Base-by-base conservation (phyloP, 2,329 filamentous ascomycete species). In the Fusarium humuli region DNA sequence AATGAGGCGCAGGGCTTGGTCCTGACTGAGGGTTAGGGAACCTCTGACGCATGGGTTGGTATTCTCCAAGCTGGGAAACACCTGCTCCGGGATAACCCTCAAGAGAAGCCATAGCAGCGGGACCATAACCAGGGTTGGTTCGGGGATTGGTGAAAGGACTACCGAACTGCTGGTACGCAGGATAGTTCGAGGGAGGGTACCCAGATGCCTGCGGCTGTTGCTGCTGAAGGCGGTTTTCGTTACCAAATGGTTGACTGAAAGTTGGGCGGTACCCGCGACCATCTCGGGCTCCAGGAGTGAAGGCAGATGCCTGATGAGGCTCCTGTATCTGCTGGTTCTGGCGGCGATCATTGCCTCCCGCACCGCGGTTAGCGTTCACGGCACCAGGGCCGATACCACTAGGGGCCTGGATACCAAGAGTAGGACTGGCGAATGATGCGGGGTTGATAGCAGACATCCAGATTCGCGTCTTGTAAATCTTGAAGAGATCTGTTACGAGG, bases 391-490 rank as follows among this genome's bases (percentile, higher is more conserved):
- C 88, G 72, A 92, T 86, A 29, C 88, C 88, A 67, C 89, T 90
- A 3, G 91, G 89, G 4, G 90, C 89, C 77, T 91, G 90, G 23
- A 94, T 83, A 27, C 91, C 91, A 50, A 93, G 84, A 5, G 89
- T 90, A 20, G 92, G 92, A 68, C 90, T 94, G 25, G 92, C 92
- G 79, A 98, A 98, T 0, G 95, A 98, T 7, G 95, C 96, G 10
- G 96, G 96, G 78, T 99, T 99, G 80, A 99, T 97, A 6, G 96
- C 96, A 7, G 95, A 98, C 93, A 99, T 97, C 96, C 96, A 99
- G 76, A 99, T 99, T 74, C 97, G 90, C 23, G 95, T 97, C 84
- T 99, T 99, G 86, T 98, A 99, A 68, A 98, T 95, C 82, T 98
- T 98, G 87, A 98, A 99, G 14, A 99, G 86, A 78, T 99, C 96